These are phyloP conservation scores for Silene uniflora DNA, from an alignment of 148 eudicot genomes.

Conservation along the genomic window DNA sequence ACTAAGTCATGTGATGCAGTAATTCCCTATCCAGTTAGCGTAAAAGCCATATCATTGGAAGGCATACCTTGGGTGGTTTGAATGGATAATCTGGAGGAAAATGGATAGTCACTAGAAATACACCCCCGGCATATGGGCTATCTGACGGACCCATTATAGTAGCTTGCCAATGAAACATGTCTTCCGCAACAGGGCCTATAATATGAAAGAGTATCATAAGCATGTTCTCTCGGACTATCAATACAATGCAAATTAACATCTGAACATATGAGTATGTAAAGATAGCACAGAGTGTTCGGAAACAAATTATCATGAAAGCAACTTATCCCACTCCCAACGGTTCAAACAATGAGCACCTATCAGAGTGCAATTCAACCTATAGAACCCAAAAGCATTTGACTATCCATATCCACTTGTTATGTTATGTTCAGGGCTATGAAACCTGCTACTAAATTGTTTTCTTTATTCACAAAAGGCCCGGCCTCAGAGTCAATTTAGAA, in stretches of 20 bases:
- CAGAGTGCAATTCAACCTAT: not conserved
- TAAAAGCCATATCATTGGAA: not conserved
- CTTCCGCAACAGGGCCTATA: constrained; percentile 6
- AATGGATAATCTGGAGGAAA: constrained; percentile 11
- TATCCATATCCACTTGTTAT: not conserved
- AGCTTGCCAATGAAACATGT: constrained; percentile 14
- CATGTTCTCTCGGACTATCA: not conserved
- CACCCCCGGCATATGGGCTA: constrained; percentile 15
- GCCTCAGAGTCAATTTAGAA: too few relatives aligned
- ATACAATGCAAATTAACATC: too few relatives aligned
- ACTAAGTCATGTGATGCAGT: too few relatives aligned
- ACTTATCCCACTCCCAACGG: not conserved
- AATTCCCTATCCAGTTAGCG: too few relatives aligned
- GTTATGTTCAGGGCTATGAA: not conserved
- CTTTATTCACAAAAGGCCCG: not conserved
- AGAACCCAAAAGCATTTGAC: not conserved
- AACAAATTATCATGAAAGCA: not conserved
- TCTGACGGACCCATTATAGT: constrained; percentile 12
- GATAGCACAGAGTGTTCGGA: not conserved
- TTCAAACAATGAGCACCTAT: not conserved
- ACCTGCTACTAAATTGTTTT: not conserved
- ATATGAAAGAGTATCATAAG: not conserved
- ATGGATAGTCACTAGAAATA: constrained; percentile 6
- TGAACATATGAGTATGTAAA: not conserved
- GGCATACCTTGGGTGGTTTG: constrained; percentile 15